Percentiles rank a stretch among this genome's conserved stretches.
phyloP scores from a whole-genome alignment of 2,329 filamentous ascomycete species.

The Didymella sp. region DNA sequence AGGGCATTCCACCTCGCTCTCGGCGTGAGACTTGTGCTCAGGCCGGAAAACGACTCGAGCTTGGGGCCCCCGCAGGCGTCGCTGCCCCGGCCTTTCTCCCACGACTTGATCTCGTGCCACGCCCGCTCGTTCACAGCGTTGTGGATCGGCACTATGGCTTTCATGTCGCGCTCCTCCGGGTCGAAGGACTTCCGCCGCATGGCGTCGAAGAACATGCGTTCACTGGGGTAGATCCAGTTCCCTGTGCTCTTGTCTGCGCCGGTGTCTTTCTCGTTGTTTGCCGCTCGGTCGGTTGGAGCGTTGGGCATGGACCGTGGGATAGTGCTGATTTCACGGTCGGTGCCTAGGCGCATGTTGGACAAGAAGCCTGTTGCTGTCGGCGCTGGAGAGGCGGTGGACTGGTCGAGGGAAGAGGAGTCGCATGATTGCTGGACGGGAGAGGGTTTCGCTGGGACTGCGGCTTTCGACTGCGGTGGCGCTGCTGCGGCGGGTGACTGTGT shows the following conservation, averaged over 20 bases:
- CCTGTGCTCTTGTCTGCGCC: conserved; percentile 71
- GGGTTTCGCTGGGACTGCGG: conserved; percentile 24
- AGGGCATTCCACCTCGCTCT: conserved; percentile 82
- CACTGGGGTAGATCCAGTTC: conserved; percentile 97
- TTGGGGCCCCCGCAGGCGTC: conserved; percentile 78
- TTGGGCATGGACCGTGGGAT: conserved; percentile 44
- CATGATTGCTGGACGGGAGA: conserved; percentile 40
- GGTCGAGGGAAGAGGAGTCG: conserved; percentile 49
- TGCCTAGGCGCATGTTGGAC: conserved; percentile 45
- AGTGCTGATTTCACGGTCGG: conserved; percentile 56
- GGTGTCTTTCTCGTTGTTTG: conserved; percentile 77
- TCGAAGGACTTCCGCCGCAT: conserved; percentile 90
- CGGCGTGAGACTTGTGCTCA: conserved; percentile 71
- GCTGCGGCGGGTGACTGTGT: conserved; percentile 22
- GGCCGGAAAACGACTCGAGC: conserved; percentile 81
- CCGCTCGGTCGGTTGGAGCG: conserved; percentile 53
- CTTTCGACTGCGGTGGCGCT: conserved; percentile 10
- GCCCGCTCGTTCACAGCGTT: conserved; percentile 98
- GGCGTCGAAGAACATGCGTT: conserved; percentile 97
- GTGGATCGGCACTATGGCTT: conserved; percentile 92
- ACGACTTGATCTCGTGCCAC: conserved; percentile 88
- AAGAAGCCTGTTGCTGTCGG: conserved; percentile 26
- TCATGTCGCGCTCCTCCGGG: conserved; percentile 77
- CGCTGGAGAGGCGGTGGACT: conserved; percentile 34
- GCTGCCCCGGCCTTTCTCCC: conserved; percentile 73